Percentiles rank a stretch among this genome's conserved stretches.
These are phyloP conservation scores for Berberis vulgaris DNA, from an alignment of 164 flowering plant genomes.

Conservation along the genomic window DNA sequence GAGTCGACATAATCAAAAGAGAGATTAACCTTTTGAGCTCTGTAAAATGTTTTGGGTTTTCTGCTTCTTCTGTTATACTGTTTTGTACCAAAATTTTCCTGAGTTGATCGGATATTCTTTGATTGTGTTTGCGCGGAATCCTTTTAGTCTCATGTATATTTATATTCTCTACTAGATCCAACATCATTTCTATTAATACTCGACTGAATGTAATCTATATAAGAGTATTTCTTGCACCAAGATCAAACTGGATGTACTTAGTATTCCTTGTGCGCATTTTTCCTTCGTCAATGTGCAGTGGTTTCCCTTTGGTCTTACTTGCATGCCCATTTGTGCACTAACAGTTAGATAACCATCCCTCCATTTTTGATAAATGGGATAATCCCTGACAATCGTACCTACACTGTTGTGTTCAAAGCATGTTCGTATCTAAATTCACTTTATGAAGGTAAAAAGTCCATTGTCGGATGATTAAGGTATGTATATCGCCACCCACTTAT, in stretches of 20 bases:
- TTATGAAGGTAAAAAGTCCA: slow-evolving; percentile 26
- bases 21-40: not conserved
- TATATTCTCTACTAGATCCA: too few species aligned
- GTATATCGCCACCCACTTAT: slow-evolving; percentile 15
- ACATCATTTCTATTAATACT: too few species aligned
- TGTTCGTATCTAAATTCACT: slow-evolving; percentile 22
- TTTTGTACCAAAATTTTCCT: not conserved
- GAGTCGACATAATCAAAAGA: not conserved
- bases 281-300: too few species aligned
- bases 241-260: too few species aligned
- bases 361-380: slow-evolving; percentile 16
- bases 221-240: too few species aligned
- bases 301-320: too few species aligned
- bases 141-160: not conserved
- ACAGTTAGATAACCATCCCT: slow-evolving; percentile 7
- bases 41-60: not conserved
- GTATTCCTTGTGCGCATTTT: too few species aligned
- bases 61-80: not conserved
- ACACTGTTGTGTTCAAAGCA: slow-evolving; percentile 29
- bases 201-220: too few species aligned
- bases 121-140: not conserved
- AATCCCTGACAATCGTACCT: slow-evolving; percentile 25
- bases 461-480: slow-evolving; percentile 18
- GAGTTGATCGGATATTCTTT: not conserved
- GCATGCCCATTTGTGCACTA: too few species aligned